Conservation (phyloP, 805 yeast species). For the Peterozyma xylosa region DNA sequence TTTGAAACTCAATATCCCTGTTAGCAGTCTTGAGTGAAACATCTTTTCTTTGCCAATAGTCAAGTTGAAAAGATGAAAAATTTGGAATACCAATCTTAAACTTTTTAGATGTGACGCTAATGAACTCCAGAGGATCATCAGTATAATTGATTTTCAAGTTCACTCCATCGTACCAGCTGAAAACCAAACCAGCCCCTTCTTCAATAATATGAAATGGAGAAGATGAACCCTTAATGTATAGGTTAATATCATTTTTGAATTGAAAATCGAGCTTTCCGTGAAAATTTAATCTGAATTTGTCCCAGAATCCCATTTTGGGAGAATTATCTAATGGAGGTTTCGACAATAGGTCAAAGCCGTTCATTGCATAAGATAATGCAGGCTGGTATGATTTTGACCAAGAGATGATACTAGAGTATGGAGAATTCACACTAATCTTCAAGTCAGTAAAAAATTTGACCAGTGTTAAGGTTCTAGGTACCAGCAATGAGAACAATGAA, state of each 20-base stretch:
- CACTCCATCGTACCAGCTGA: slow-evolving; percentile 63
- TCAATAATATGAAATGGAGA: slow-evolving; percentile 73
- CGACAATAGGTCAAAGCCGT: slow-evolving; percentile 72
- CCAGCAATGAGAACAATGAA: slow-evolving; percentile 43
- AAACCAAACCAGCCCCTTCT: slow-evolving; percentile 65
- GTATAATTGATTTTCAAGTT: slow-evolving; percentile 52
- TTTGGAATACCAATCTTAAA: neutral
- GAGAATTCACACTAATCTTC: slow-evolving; percentile 44
- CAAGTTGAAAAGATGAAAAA: neutral
- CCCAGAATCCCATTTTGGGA: slow-evolving; percentile 86
- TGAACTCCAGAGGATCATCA: slow-evolving; percentile 61
- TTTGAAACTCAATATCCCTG: neutral
- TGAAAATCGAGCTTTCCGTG: slow-evolving; percentile 54
- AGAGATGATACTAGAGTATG: slow-evolving; percentile 53
- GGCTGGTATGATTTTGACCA: slow-evolving; percentile 88
- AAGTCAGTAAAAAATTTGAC: slow-evolving; percentile 66
- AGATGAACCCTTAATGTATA: slow-evolving; percentile 64
- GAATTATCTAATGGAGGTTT: slow-evolving; percentile 91
- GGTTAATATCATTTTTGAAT: slow-evolving; percentile 44
- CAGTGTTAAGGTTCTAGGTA: slow-evolving; percentile 71
- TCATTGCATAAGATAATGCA: slow-evolving; percentile 72
- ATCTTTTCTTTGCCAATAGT: neutral
- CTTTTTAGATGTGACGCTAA: slow-evolving; percentile 44
- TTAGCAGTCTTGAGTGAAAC: neutral
- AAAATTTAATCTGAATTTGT: slow-evolving; percentile 67